Base-by-base conservation (phyloP, 495 filamentous ascomycete species). In the Hamigera avellanea region DNA sequence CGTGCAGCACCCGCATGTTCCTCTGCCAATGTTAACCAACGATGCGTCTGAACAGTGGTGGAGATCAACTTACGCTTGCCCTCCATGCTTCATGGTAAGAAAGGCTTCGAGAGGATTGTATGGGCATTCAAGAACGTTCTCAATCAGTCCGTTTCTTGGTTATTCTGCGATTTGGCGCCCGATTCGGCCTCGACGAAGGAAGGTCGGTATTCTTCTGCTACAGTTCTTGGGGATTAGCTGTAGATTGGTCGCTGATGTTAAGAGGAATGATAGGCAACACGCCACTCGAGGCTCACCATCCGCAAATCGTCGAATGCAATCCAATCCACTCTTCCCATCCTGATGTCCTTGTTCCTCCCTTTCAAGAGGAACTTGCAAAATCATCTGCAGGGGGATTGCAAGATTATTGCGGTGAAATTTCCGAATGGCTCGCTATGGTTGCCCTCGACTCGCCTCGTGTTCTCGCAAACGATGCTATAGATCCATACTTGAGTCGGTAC, bases 21-120 rank as follows among this genome's bases (percentile, higher is more conserved):
- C 6, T 10, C 6, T 19, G 21, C 1, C 8, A 35, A 23, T 31
- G 26, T 1, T 8, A 43, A 10, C n/a, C 31, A 29, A 42, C 26
- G 40, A 43, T 41, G 19, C 1, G 40, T 19, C 8, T 12, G 23
- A 33, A 6, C 41, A 91, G 87, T 81, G 14, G 73, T 98, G 32
- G 78, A 94, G 50, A 63, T 87, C 25, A 79, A 96, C 36, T 70
- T 98, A 12, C 74, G 84, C 4, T 66, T 71, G 18, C 77, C 82
- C 0, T 83, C 79, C 8, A 95, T 95, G 84, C 51, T 86, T 6
- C 84, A 84, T 48, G 91, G 89, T 18, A 94, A 89, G 56, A 93
- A 91, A 46, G 83, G 81, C 0, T 95, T 95, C 42, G 80, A 93
- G 40, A 73, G 86, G 29, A 72, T 95, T 26, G 62, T 83, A 10